Base-by-base conservation (phyloP, 129 eudicot genomes). In the Centrapalus pauciflorus region DNA sequence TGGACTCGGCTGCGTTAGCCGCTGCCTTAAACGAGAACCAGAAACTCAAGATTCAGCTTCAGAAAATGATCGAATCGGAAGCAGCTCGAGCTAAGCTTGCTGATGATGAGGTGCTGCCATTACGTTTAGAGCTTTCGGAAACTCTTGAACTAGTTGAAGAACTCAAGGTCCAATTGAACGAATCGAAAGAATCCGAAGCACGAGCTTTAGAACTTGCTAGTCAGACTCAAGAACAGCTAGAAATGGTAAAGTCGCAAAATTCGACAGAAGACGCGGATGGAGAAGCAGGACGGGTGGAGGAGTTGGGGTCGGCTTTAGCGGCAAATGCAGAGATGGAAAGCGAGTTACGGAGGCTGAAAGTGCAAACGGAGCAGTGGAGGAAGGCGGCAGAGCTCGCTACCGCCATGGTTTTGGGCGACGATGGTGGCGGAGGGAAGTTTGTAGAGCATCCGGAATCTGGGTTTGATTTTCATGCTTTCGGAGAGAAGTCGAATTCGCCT, bases 341-440 rank as follows among this genome's bases (percentile, higher is more conserved):
- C 13, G 98, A 92, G 72, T 41, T 93, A 48, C 69, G 89, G 80
- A 76, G 84, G 64, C 54, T 93, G 69, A 93, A 93, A 48, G 95
- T 93, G 37, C 98, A 93, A 51, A 70, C 74, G 12, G 92, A 93
- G 66, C 98, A 93, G 69, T 93, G 98, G 98, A 82, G 96, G 75
- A 93, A 93, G 76, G 98, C 98, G 6, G 98, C 98, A 0, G 98
- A 93, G 76, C 95, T 92, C 7, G 98, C 98, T 12, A 84, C 98
- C 24, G 74, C 89, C 1, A 86, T 93, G 82, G 87, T 89, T 10
- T 85, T 92, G 11, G 79, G 72, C 16, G 88, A 67, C 7, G 72
- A 58, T 4, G 72, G 49, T 13, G 70, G 70, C 10, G 88, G 88
- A 46, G 88, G 88, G 51, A 87, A 87, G 51, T 65, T 55, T 51